Conservation (phyloP, 225 moss, liverwort and hornwort genomes). For the Antitrichia curtipendula region DNA sequence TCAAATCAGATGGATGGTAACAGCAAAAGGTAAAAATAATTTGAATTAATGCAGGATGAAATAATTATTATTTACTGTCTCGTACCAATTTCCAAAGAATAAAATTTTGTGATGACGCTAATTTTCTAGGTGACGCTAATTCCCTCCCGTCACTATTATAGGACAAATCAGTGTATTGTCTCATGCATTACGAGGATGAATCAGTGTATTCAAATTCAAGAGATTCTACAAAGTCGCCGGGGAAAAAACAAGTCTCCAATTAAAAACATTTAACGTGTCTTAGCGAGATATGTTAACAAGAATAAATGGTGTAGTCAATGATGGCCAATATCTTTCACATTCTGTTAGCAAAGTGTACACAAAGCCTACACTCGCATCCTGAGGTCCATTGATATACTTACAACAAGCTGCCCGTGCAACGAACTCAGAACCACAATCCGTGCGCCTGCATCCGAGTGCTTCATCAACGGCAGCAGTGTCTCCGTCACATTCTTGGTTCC, state of each 20-base stretch:
- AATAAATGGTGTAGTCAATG: not conserved
- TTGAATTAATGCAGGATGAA: not conserved
- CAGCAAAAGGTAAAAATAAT: not conserved
- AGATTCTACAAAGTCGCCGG: not conserved
- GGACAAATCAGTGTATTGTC: not conserved
- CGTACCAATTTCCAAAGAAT: not conserved
- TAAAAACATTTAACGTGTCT: not conserved
- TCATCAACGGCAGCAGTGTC: slow-evolving; percentile 27
- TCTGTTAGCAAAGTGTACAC: not conserved
- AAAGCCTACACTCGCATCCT: not conserved
- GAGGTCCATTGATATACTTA: not conserved
- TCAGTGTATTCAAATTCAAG: not conserved
- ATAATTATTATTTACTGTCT: not conserved
- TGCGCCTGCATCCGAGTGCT: slow-evolving; percentile 25
- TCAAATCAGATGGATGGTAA: not conserved
- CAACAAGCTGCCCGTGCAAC: slow-evolving; percentile 23
- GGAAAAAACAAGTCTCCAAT: not conserved
- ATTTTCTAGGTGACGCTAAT: not conserved
- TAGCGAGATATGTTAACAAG: too few species aligned
- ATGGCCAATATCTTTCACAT: not conserved
- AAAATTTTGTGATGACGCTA: not conserved
- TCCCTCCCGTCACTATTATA: not conserved
- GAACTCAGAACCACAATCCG: slow-evolving; percentile 30
- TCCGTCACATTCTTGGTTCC: slow-evolving; percentile 27
- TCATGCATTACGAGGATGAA: not conserved